Evolutionary conservation across 2,329 filamentous ascomycete genomes (phyloP).

Genomic region (Ceratocystiopsis sp.): DNA sequence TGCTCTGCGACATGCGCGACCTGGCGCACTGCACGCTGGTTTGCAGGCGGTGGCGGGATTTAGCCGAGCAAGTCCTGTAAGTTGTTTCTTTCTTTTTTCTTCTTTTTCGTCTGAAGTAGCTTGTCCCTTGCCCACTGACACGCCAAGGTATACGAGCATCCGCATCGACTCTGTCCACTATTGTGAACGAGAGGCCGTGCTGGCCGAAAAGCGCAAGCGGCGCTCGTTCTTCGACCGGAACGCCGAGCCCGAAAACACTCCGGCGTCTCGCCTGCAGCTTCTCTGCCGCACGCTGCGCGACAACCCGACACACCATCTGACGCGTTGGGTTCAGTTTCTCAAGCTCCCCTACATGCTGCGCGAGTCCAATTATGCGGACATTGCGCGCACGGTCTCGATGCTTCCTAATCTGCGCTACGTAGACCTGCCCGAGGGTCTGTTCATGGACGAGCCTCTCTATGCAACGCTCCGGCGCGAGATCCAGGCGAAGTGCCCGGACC

Average conservation of each 20-base stretch:
- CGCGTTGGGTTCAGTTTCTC: constrained; percentile 55
- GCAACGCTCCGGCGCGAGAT: constrained; percentile 66
- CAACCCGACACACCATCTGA: constrained; percentile 48
- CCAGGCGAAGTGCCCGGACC: constrained; percentile 63
- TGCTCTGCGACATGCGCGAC: constrained; percentile 86
- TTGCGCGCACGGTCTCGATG: constrained; percentile 73
- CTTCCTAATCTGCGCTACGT: constrained; percentile 75
- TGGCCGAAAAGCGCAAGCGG: constrained; percentile 63
- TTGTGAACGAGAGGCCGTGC: constrained; percentile 68
- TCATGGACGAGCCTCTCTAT: constrained; percentile 60
- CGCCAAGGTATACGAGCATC: constrained; percentile 62
- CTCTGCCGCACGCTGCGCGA: constrained; percentile 71
- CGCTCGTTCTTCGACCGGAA: constrained; percentile 58
- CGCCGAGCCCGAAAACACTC: constrained; percentile 64
- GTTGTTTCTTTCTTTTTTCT: constrained; percentile 21
- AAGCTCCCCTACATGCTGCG: constrained; percentile 93
- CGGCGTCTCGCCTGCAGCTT: constrained; percentile 57
- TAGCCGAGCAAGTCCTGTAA: constrained; percentile 35
- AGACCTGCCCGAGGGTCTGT: constrained; percentile 80
- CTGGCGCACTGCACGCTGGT: constrained; percentile 64
- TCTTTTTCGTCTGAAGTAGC: neutral
- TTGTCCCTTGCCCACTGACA: neutral
- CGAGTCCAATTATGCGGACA: constrained; percentile 66
- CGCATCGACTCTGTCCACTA: constrained; percentile 92
- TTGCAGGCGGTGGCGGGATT: constrained; percentile 51